phyloP scores from a whole-genome alignment of 2,329 filamentous ascomycete species.

The Incumbomyces delicatus region DNA sequence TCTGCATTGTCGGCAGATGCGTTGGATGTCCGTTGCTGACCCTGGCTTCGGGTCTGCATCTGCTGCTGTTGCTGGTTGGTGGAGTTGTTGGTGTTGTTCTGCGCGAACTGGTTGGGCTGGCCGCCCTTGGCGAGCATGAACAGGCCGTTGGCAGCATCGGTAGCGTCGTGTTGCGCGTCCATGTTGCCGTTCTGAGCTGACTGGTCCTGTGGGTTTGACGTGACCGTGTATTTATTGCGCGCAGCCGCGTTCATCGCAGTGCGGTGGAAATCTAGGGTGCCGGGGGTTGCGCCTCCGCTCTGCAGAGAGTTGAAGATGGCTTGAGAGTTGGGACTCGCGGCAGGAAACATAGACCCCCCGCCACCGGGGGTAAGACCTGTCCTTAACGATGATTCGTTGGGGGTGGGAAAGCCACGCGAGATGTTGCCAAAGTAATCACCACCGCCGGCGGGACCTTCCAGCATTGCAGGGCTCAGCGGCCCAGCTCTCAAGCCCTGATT shows the following conservation, averaged over 20 bases:
- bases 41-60: slow-evolving; percentile 34
- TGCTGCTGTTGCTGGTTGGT: slow-evolving; percentile 29
- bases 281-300: slow-evolving; percentile 75
- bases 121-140: slow-evolving; percentile 70
- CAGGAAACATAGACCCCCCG: slow-evolving; percentile 94
- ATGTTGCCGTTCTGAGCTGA: slow-evolving; percentile 29
- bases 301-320: slow-evolving; percentile 70
- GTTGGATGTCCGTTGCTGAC: slow-evolving; percentile 34
- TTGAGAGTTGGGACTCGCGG: slow-evolving; percentile 76
- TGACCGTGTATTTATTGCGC: slow-evolving; percentile 44
- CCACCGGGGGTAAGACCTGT: slow-evolving; percentile 90
- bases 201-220: slow-evolving; percentile 33
- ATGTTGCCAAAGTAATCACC: slow-evolving; percentile 84
- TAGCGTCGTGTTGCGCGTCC: slow-evolving; percentile 72
- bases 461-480: slow-evolving; percentile 92
- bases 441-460: slow-evolving; percentile 64
- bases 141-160: slow-evolving; percentile 88
- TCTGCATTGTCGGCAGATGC: slow-evolving; percentile 60
- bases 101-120: slow-evolving; percentile 47
- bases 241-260: slow-evolving; percentile 76
- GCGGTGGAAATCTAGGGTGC: slow-evolving; percentile 87
- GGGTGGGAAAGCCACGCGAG: slow-evolving; percentile 78
- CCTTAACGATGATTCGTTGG: slow-evolving; percentile 88
- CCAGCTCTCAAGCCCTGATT: slow-evolving; percentile 69
- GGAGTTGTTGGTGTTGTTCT: slow-evolving; percentile 10